Percentiles rank a stretch among this genome's conserved stretches.
These are phyloP conservation scores for Sicyos edulis DNA, from an alignment of 306 rosid species.

Conservation along the genomic window DNA sequence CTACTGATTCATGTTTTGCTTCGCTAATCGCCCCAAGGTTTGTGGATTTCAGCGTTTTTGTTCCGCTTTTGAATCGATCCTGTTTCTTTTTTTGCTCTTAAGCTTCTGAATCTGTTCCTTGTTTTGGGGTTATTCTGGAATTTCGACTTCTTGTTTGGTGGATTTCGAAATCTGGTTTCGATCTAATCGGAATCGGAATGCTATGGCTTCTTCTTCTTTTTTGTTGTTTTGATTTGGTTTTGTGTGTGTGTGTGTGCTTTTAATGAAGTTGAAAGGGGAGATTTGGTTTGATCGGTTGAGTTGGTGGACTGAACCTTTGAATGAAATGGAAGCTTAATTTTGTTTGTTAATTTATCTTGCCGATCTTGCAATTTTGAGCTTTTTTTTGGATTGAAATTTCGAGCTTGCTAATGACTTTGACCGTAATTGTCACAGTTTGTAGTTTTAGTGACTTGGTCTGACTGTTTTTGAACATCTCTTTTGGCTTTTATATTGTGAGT, in stretches of 20 bases:
- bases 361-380: slow-evolving; percentile 22
- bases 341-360: neutral
- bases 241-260: neutral
- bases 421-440: neutral
- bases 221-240: neutral
- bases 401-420: neutral
- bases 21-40: neutral
- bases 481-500: neutral
- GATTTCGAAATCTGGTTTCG: neutral
- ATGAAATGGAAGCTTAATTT: neutral
- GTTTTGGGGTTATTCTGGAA: neutral
- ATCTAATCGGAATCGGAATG: neutral
- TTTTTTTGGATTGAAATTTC: too few species aligned
- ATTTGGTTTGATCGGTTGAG: slow-evolving; percentile 2
- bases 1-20: neutral
- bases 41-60: slow-evolving; percentile 12
- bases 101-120: slow-evolving; percentile 3
- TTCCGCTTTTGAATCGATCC: neutral
- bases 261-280: neutral
- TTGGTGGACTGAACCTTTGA: neutral
- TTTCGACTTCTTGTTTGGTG: neutral
- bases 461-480: neutral
- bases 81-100: neutral
- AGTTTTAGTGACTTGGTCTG: neutral
- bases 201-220: neutral